Conservation (phyloP, 2,329 filamentous ascomycete species). For the Colletotrichum liriopes region DNA sequence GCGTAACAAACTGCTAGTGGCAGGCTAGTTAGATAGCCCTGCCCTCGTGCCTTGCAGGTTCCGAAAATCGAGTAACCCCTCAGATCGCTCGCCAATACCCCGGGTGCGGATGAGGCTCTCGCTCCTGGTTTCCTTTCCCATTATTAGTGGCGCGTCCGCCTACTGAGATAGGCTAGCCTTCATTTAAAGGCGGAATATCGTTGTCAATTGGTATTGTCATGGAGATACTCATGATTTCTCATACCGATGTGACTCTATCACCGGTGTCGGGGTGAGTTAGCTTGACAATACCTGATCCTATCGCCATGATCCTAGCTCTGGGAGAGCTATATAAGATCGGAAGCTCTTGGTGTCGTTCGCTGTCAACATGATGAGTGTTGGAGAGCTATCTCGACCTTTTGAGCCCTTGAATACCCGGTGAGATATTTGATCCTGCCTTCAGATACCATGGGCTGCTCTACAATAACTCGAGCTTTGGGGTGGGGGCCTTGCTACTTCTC, state of each 20-base stretch:
- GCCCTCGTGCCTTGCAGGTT: not conserved
- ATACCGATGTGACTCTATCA: not conserved
- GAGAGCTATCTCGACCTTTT: not conserved
- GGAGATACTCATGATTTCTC: not conserved
- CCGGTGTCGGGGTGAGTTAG: slow-evolving; percentile 14
- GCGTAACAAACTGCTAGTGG: not conserved
- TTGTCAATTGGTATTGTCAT: not conserved
- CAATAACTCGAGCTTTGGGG: slow-evolving; percentile 11
- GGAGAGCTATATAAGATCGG: not conserved
- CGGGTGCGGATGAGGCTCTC: not conserved
- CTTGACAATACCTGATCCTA: not conserved
- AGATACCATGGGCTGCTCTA: slow-evolving; percentile 20
- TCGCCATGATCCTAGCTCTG: accelerated
- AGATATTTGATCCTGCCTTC: not conserved
- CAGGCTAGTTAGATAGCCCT: not conserved
- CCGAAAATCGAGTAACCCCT: not conserved
- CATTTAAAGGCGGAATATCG: not conserved
- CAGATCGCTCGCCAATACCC: not conserved
- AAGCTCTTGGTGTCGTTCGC: too few species aligned
- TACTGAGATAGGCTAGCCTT: slow-evolving; percentile 1
- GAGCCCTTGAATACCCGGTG: not conserved
- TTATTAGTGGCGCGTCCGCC: slow-evolving; percentile 1
- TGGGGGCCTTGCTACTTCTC: slow-evolving; percentile 25
- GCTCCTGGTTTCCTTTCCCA: not conserved
- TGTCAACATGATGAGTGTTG: too few species aligned